Percentiles rank a stretch among this genome's conserved stretches.
These are phyloP conservation scores for Zygosaccharomyces lentus DNA, from an alignment of 805 yeast genomes.

Conservation along the genomic window DNA sequence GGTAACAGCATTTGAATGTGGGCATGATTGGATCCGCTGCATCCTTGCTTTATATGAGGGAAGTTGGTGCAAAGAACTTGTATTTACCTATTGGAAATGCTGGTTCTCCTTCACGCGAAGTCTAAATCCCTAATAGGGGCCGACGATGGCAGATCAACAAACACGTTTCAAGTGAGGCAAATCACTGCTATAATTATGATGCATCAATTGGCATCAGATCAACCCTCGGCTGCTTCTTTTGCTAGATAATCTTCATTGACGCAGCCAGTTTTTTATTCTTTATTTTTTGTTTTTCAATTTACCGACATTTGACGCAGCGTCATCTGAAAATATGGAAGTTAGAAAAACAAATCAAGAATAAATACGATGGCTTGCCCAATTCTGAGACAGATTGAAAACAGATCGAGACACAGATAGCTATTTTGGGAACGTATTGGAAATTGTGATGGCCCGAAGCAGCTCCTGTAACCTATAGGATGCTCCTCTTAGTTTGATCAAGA, in stretches of 20 bases:
- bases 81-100: conserved; percentile 4
- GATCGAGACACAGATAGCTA: neutral
- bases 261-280: conserved; percentile 1
- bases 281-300: neutral
- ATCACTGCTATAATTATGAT: conserved; percentile 1
- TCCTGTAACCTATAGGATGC: neutral
- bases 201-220: neutral
- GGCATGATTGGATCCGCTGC: neutral
- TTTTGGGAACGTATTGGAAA: neutral
- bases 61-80: neutral
- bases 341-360: neutral
- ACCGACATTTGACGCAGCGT: neutral
- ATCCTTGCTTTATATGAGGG: neutral
- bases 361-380: conserved; percentile 5
- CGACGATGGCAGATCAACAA: neutral
- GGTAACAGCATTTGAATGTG: neutral
- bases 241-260: neutral
- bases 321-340: neutral
- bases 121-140: neutral
- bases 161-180: neutral
- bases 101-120: conserved; percentile 1
- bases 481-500: neutral
- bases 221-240: neutral
- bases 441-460: neutral
- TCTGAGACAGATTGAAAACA: neutral